phyloP scores from a whole-genome alignment of 768 basidiomycete species.

The Tulasnella sp. region DNA sequence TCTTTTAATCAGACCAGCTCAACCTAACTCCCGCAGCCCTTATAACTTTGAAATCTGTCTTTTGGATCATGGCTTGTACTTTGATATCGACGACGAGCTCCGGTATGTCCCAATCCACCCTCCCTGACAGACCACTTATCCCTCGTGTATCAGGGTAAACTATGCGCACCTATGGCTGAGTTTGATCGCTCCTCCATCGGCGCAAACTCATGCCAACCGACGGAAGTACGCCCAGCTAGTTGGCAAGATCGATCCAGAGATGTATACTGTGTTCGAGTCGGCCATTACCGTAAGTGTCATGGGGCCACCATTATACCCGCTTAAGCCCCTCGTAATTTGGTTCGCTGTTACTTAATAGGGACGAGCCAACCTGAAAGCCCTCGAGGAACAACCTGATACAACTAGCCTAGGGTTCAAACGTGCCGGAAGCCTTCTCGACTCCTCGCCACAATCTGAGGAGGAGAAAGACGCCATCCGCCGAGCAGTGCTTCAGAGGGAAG shows the following conservation, averaged over 20 bases:
- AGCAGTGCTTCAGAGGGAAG: conserved; percentile 79
- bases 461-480: conserved; percentile 79
- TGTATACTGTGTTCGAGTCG: conserved; percentile 94
- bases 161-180: conserved; percentile 73
- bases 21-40: conserved; percentile 59
- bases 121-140: not conserved
- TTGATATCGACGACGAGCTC: conserved; percentile 76
- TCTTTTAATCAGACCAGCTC: conserved; percentile 78
- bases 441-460: conserved; percentile 63
- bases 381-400: conserved; percentile 38
- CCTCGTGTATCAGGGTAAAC: conserved; percentile 45
- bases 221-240: conserved; percentile 85
- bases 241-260: conserved; percentile 82
- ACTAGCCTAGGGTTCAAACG: conserved; percentile 45
- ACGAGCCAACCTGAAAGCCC: conserved; percentile 66
- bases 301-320: not conserved
- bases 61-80: conserved; percentile 88
- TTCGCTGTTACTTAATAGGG: conserved; percentile 35
- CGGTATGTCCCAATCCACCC: conserved; percentile 48
- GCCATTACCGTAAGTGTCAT: conserved; percentile 69
- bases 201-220: conserved; percentile 60
- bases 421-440: conserved; percentile 73
- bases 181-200: conserved; percentile 69
- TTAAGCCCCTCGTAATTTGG: not conserved
- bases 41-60: conserved; percentile 96